Conservation (phyloP, 2,329 filamentous ascomycete genomes). For the Rhinocladiella similis region DNA sequence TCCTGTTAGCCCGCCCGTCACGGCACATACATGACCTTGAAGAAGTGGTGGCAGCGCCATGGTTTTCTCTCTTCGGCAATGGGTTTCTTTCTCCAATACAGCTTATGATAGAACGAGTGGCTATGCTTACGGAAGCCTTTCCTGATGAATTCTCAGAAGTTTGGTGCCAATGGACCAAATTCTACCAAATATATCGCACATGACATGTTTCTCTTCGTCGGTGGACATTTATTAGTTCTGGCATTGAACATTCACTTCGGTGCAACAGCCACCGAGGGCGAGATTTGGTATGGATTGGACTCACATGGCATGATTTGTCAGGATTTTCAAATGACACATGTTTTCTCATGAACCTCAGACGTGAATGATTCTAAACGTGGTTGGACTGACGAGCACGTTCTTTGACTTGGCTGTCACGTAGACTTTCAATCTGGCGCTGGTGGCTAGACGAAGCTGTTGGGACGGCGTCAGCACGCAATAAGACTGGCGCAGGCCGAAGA, state of each 20-base stretch:
- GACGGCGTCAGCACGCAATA: too few relatives aligned
- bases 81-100: neutral
- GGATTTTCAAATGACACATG: neutral
- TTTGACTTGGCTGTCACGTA: too few relatives aligned
- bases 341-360: neutral
- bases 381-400: neutral
- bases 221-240: neutral
- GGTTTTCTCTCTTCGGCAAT: neutral
- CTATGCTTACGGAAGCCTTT: neutral
- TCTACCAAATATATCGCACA: too few relatives aligned
- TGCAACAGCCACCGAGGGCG: neutral
- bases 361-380: neutral
- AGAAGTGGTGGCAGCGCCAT: conserved; percentile 29
- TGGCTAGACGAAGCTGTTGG: too few relatives aligned
- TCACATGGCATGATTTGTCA: neutral
- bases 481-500: too few relatives aligned
- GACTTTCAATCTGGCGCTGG: too few relatives aligned
- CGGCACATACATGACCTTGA: conserved; percentile 73
- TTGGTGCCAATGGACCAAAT: neutral
- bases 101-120: neutral
- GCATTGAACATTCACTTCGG: neutral
- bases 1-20: conserved; percentile 60
- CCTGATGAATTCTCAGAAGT: neutral
- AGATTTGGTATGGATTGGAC: neutral
- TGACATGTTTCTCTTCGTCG: too few relatives aligned